Conservation (phyloP, 495 filamentous ascomycete genomes). For the Xylaria telfairii region DNA sequence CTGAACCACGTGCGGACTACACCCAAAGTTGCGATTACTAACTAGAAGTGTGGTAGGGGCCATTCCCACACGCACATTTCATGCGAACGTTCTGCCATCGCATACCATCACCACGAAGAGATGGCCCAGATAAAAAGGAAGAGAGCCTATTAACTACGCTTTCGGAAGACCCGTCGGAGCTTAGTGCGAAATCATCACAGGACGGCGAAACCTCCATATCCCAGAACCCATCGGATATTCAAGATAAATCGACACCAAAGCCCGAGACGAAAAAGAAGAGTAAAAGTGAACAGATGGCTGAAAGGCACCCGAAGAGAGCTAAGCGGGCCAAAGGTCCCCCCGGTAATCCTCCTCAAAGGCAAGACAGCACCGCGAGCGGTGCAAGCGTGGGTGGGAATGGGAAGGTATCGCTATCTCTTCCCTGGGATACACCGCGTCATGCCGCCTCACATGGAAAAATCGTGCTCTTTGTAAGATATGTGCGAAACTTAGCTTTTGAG, state of each 20-base stretch:
- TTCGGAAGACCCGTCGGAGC: conserved; percentile 36
- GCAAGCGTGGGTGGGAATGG: conserved; percentile 19
- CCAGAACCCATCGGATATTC: conserved; percentile 28
- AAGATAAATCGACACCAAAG: conserved; percentile 44
- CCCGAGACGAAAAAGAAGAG: conserved; percentile 49
- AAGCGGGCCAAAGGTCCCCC: conserved; percentile 38
- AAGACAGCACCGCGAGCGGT: conserved; percentile 28
- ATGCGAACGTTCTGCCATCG: conserved; percentile 70
- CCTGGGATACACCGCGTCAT: conserved; percentile 34
- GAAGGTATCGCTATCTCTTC: conserved; percentile 27
- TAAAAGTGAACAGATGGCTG: conserved; percentile 38
- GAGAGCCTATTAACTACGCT: conserved; percentile 33
- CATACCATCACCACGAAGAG: conserved; percentile 53
- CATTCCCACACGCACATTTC: conserved; percentile 67
- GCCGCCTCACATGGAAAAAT: conserved; percentile 51
- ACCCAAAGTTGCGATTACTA: background rate
- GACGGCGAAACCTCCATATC: conserved; percentile 19
- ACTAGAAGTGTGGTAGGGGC: conserved; percentile 40
- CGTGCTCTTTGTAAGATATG: conserved; percentile 56
- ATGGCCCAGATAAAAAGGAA: conserved; percentile 49
- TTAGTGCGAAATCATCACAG: conserved; percentile 31
- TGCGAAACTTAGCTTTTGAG: background rate
- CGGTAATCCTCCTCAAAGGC: conserved; percentile 33
- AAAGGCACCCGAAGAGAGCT: conserved; percentile 40
- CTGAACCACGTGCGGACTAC: background rate